Evolutionary conservation across 1,284 basidiomycete species (phyloP), one percentile per base, ranked within the genome.

Genomic region (Trametes sp.): DNA sequence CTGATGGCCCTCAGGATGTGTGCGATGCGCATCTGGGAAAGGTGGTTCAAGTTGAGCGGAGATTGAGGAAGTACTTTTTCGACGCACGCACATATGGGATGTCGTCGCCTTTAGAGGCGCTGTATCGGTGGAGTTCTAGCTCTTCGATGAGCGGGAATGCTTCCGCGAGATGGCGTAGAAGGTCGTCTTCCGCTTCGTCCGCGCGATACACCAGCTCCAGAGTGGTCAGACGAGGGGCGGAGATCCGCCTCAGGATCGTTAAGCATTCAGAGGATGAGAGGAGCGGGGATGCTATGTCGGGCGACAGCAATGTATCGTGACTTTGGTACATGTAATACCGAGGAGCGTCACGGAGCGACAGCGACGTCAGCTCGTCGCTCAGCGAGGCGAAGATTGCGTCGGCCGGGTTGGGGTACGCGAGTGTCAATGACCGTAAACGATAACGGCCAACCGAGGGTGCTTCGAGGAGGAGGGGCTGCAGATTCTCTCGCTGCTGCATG

Each of bases 341-440:
- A 4, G 42, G 54, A 14, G 21, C 35, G 23, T 55, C 54, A 26
- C 54, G 42, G 24, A 55, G 54, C 6, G 54, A 55, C 16, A 46
- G 42, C 26, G 5, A 35, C 5, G 54, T 46, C 29, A 55, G 29
- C 48, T 50, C 48, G n/a, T 31, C 29, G 29, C 29, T 24, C 6
- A 48, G 5, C 13, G 24, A 50, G 6, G 48, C 13, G 29, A 50
- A 50, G 16, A 63, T 42, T 16, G 14, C 41, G 19, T 61, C 59
- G 26, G 42, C 53, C 13, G 54, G 53, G 33, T 55, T 48, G 23
- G 59, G 59, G 33, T 55, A 61, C 7, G 53, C 29, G 4, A 61
- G 2, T 4, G 53, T 44, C 29, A 61, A 26, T 10, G 59, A 44
- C 6, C 45, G 53, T 11, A 61, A 16, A 13, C 5, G 36, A 14